A percentile compares a stretch with the other conserved stretches of the same genome.
phyloP scores from a whole-genome alignment of 148 eudicot genomes.

The Rhododendron williamsianum region DNA sequence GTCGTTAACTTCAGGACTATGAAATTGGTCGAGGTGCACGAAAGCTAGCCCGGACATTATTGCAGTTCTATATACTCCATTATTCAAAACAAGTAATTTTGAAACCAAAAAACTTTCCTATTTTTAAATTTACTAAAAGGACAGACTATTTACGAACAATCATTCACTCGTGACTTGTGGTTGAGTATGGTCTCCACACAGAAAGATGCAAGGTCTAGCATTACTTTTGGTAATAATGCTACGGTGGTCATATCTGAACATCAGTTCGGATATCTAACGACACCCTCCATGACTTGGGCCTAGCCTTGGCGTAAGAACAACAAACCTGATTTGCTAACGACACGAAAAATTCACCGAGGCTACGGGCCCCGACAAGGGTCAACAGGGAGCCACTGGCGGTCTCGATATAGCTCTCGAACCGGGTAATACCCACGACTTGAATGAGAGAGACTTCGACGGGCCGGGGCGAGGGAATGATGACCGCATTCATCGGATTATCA shows the following conservation, averaged over 20 bases:
- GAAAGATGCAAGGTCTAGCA: too few relatives aligned
- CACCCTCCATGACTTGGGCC: background rate
- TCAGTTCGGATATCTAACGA: background rate
- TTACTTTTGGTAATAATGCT: too few relatives aligned
- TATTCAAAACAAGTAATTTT: too few relatives aligned
- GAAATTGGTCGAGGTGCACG: too few relatives aligned
- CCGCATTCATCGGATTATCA: slow-evolving; percentile 78
- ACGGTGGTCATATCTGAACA: background rate
- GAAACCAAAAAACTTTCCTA: too few relatives aligned
- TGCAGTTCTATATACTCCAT: too few relatives aligned
- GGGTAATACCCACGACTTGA: slow-evolving; percentile 72
- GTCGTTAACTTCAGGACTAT: too few relatives aligned
- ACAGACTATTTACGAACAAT: too few relatives aligned
- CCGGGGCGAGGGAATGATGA: slow-evolving; percentile 51
- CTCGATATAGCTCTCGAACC: slow-evolving; percentile 51
- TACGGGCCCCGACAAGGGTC: slow-evolving; percentile 19
- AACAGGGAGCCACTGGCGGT: slow-evolving; percentile 50
- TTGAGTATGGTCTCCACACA: too few relatives aligned
- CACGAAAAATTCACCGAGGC: slow-evolving; percentile 18
- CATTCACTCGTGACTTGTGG: too few relatives aligned
- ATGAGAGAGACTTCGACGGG: slow-evolving; percentile 59
- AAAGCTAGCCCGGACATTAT: too few relatives aligned
- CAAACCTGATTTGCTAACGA: slow-evolving; percentile 30
- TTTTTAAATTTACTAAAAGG: too few relatives aligned
- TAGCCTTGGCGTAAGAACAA: background rate